Percentiles rank a stretch among this genome's conserved stretches.
Conservation (phyloP, 495 filamentous ascomycete species). For the Bacidia gigantensis region DNA sequence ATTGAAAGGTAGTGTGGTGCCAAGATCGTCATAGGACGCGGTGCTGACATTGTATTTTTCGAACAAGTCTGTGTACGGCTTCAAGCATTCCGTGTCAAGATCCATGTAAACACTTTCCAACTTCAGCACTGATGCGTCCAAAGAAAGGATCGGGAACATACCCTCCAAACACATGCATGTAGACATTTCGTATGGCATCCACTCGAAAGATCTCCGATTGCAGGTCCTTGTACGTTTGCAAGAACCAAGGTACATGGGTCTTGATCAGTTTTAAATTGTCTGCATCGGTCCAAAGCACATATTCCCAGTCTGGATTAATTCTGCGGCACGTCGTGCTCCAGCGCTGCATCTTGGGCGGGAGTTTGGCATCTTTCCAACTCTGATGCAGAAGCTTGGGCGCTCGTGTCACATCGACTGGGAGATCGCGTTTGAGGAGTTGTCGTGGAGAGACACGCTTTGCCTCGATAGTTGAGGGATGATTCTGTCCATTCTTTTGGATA, state of each 20-base stretch:
- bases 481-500: background rate
- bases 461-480: background rate
- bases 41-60: conserved; percentile 9
- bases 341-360: conserved; percentile 16
- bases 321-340: conserved; percentile 17
- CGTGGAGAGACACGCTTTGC: conserved; percentile 8
- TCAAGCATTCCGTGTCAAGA: conserved; percentile 18
- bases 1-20: background rate
- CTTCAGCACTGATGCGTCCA: background rate
- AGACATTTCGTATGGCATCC: conserved; percentile 13
- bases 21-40: background rate
- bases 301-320: conserved; percentile 18
- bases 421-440: conserved; percentile 9
- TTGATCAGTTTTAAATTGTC: conserved; percentile 17
- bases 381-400: conserved; percentile 17
- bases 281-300: conserved; percentile 19
- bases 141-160: background rate
- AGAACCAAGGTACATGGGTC: conserved; percentile 16
- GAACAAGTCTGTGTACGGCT: conserved; percentile 11
- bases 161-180: conserved; percentile 20
- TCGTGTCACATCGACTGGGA: conserved; percentile 7
- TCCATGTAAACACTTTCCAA: conserved; percentile 16
- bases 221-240: conserved; percentile 11
- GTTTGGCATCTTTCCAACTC: conserved; percentile 14
- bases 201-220: conserved; percentile 16